Base-by-base conservation (phyloP, 2,329 filamentous ascomycete species). In the Penicillium sp. region DNA sequence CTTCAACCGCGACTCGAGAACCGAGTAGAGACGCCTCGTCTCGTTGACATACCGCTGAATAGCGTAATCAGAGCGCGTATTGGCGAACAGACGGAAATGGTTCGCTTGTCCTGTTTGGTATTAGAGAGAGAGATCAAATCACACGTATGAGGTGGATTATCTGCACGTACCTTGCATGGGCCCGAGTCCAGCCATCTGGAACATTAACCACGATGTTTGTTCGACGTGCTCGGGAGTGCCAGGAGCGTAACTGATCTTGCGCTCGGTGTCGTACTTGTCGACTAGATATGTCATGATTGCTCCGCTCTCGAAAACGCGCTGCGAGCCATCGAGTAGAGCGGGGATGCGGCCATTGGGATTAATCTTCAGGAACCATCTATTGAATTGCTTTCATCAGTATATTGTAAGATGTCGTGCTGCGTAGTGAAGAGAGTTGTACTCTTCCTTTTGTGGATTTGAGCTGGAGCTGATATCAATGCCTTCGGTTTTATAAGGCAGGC, bases 341-440 rank as follows among this genome's bases (percentile, higher is more conserved):
- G 78, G 78, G 52, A 80, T 79, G 38, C 78, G 75, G 33, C 78
- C 79, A 61, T 80, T 80, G n/a, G 78, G 78, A 56, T 79, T 80
- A 56, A 80, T 78, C 44, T 76, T 72, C 43, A 79, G 60, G 63
- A 75, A 81, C 76, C 77, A 79, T 11, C 68, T 68, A 23, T 41
- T 4, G 21, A 4, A 16, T n/a, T 4, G 19, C 2, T n/a, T 15
- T 29, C 23, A 31, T 54, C 15, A 51, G 43, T 15, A 31, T 33
- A 11, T 16, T 44, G 5, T 33, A 0, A 16, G 10, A 6, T 16
- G 8, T 13, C 23, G 11, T 5, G n/a, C 7, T 15, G 16, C 1
- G 15, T 19, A 3, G 13, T n/a, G 21, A 10, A 13, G 13, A 4
- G 2, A 7, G 4, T 19, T 53, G 15, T 63, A 71, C 66, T 68